Base-by-base conservation (phyloP, 257 asterid genomes). In the Linaria vulgaris region DNA sequence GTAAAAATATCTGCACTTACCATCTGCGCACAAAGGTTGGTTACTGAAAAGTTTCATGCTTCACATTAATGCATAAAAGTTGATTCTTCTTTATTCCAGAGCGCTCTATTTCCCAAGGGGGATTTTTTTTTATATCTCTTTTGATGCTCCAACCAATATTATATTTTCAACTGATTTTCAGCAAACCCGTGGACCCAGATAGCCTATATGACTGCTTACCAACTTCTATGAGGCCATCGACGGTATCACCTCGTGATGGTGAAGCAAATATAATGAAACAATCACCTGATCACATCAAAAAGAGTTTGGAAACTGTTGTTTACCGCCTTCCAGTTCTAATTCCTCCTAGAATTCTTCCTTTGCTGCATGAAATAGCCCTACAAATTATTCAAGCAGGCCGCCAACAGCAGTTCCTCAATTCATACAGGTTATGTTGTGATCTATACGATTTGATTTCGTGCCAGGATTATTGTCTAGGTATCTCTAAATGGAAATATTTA, bases 151-250 rank as follows among this genome's bases (percentile, higher is more conserved):
- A n/a, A n/a, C n/a, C n/a, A n/a, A n/a, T n/a, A n/a, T n/a, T n/a
- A n/a, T n/a, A n/a, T 69, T 30, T 59, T 70, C 46, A 51, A 47
- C 21, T 72, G 48, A 68, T 64, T 80, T 69, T 74, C 91, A 92
- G 99, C 87, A 92, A 92, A 74, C 96, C 97, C 52, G 81, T 89
- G 23, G 99, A 92, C 73, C 94, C 97, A 49, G 99, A 92, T 80
- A 82, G 83, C 63, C 87, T 92, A 53, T 83, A 84, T 37, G 99
- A 87, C 71, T 82, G 99, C 82, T 85, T 89, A 9, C 99, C 99
- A 37, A 82, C 72, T 71, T 81, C 99, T 56, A 74, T 85, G 78
- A 78, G 88, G 69, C 88, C 96, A 43, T 76, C 96, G 23, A 15
- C 79, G 47, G 90, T 76, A 66, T 81, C 96, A 15, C 82, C 94